Base-by-base conservation (phyloP, 306 rosid genomes). In the Ormosia emarginata region DNA sequence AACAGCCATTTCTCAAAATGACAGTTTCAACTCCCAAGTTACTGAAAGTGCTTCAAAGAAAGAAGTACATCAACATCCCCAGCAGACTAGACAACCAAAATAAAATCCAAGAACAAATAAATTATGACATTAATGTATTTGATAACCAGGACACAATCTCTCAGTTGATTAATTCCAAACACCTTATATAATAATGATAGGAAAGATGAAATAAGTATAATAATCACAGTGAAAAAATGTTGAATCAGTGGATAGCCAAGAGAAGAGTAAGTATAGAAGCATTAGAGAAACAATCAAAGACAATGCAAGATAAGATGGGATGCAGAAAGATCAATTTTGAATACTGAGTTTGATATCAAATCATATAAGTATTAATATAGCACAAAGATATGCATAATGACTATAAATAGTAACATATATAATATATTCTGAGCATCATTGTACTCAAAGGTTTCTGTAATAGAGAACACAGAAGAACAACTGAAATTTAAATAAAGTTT, bases 171-270 rank as follows among this genome's bases (percentile, higher is more conserved):
- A 58, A 79, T 55, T 58, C 57, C 74, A 66, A 64, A 46, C 13
- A 78, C 53, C 32, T 65, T 52, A 66, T 39, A 59, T 47, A 68
- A 83, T 36, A 66, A 66, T 66, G 63, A 47, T 8, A 56, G 40
- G 55, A 43, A 79, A 75, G 43, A 73, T 64, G 64, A 66, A 41
- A 47, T 2, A 46, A 49, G 55, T 49, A 49, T 49, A 49, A 49
- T 53, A 70, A 77, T 80, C 66, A 68, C 57, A 67, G 14, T 40
- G 44, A 68, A 74, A 74, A 84, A 62, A 29, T 47, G 33, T 68
- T 69, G 56, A 75, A 69, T 44, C 52, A 30, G 44, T 36, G 10
- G 8, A 46, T 67, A 56, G 32, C 13, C 78, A 67, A 69, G 43
- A 74, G 34, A 49, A 49, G n/a, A 71, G 76, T 34, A 34, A 33